These are phyloP conservation scores for Madurella mycetomatis DNA, from an alignment of 2,329 filamentous ascomycete genomes.

Conservation along the genomic window DNA sequence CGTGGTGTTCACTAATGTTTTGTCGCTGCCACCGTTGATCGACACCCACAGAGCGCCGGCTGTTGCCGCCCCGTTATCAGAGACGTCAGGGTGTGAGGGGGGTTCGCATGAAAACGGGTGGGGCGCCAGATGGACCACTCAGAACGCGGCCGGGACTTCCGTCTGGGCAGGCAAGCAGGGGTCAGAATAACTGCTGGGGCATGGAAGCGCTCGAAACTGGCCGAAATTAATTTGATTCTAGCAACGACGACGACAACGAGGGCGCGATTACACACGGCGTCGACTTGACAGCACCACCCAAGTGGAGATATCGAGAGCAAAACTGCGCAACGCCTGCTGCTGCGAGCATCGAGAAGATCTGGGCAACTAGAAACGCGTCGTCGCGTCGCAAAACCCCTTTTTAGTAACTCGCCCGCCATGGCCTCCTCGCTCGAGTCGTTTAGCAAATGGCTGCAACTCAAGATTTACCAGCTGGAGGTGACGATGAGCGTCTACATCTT, in stretches of 20 bases:
- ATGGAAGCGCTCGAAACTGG: no score
- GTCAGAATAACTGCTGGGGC: no score
- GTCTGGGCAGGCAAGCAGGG: neutral
- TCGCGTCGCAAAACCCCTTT: neutral
- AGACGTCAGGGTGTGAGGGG: neutral
- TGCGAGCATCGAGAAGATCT: neutral
- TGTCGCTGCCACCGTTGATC: neutral
- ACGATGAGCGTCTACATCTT: conserved; percentile 97
- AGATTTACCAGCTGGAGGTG: conserved; percentile 98
- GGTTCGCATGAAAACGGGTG: neutral
- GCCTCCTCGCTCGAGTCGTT: conserved; percentile 48
- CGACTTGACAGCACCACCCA: no score
- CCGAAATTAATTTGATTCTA: no score
- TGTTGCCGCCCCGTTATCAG: neutral
- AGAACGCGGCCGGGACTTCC: conserved; percentile 1
- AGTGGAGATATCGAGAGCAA: no score
- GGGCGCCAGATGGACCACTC: conserved; percentile 1
- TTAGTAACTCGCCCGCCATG: conserved; percentile 32
- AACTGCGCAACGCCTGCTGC: no score
- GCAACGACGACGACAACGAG: neutral
- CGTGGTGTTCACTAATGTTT: neutral
- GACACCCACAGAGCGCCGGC: neutral
- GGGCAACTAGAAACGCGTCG: neutral
- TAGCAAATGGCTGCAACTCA: conserved; percentile 83
- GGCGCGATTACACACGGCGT: no score